phyloP scores from a whole-genome alignment of 345 rosid species.

The Citrus hindsii region DNA sequence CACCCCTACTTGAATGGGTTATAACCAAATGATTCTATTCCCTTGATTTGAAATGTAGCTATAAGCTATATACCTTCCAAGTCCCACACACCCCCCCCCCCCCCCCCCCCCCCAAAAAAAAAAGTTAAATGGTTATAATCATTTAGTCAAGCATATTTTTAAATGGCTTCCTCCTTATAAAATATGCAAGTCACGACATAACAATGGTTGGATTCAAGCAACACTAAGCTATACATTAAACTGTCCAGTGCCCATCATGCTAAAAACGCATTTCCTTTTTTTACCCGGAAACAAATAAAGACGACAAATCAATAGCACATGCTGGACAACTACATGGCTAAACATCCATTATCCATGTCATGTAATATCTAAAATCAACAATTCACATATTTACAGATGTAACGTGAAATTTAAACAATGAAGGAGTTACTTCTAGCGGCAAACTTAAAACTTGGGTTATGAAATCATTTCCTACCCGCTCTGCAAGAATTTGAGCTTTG shows the following conservation, averaged over 20 bases:
- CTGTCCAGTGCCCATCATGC: background rate
- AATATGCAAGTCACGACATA: background rate
- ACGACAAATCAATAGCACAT: background rate
- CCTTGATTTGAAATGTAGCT: background rate
- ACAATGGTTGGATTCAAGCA: background rate
- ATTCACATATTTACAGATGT: background rate
- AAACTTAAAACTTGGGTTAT: background rate
- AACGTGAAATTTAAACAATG: background rate
- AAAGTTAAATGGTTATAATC: background rate
- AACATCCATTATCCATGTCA: background rate
- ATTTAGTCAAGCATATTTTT: background rate
- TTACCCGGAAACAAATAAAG: no score
- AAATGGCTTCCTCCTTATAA: background rate
- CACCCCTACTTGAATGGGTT: background rate
- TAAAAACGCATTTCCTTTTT: background rate
- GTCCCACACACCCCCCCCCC: no score
- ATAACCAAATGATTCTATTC: background rate
- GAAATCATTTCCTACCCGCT: constrained; percentile 37
- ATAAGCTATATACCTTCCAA: background rate
- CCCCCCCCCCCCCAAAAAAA: no score
- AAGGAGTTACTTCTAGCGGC: background rate
- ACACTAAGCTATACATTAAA: background rate
- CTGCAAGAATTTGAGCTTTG: constrained; percentile 67
- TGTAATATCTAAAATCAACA: background rate
- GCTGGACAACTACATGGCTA: background rate